phyloP scores from a whole-genome alignment of 176 grass and related monocot species.

The Phyllostachys edulis region DNA sequence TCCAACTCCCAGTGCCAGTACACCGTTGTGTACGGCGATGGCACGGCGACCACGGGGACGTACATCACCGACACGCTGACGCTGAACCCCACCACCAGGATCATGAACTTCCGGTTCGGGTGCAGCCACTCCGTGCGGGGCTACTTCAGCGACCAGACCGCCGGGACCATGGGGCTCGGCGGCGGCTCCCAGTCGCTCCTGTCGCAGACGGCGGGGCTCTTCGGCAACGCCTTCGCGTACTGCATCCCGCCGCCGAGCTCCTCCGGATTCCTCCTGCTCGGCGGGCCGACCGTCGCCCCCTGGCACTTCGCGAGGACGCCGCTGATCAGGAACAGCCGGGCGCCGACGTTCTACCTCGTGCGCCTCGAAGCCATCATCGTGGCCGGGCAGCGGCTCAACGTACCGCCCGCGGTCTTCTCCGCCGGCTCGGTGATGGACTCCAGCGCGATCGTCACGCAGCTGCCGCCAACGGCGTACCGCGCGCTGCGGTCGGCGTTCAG shows the following conservation, averaged over 20 bases:
- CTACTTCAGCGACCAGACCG: slow-evolving; percentile 29
- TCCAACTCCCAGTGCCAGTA: slow-evolving; percentile 9
- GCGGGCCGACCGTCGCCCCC: background rate
- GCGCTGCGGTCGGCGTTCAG: slow-evolving; percentile 56
- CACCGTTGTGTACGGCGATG: background rate
- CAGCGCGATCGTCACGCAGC: slow-evolving; percentile 51
- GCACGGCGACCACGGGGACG: background rate
- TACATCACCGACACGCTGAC: slow-evolving; percentile 26
- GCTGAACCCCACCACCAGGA: slow-evolving; percentile 24
- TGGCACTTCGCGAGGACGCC: slow-evolving; percentile 39
- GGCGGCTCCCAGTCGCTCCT: no score
- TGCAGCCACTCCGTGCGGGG: slow-evolving; percentile 59
- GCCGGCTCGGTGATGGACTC: slow-evolving; percentile 54
- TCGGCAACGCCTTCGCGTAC: no score
- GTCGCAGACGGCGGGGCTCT: no score
- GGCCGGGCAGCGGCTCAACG: slow-evolving; percentile 31
- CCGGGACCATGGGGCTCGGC: slow-evolving; percentile 59
- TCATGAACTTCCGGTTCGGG: slow-evolving; percentile 44
- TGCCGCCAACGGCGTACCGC: slow-evolving; percentile 53
- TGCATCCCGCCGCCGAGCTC: no score
- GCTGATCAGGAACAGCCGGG: slow-evolving; percentile 10
- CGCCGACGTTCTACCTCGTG: slow-evolving; percentile 58
- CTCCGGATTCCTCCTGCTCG: slow-evolving; percentile 57
- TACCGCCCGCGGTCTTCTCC: slow-evolving; percentile 45
- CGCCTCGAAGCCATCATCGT: slow-evolving; percentile 47